Evolutionary conservation across 2,329 filamentous ascomycete genomes (phyloP), one percentile per base, ranked within the genome.

Genomic region (Arthrobotrys conoides): DNA sequence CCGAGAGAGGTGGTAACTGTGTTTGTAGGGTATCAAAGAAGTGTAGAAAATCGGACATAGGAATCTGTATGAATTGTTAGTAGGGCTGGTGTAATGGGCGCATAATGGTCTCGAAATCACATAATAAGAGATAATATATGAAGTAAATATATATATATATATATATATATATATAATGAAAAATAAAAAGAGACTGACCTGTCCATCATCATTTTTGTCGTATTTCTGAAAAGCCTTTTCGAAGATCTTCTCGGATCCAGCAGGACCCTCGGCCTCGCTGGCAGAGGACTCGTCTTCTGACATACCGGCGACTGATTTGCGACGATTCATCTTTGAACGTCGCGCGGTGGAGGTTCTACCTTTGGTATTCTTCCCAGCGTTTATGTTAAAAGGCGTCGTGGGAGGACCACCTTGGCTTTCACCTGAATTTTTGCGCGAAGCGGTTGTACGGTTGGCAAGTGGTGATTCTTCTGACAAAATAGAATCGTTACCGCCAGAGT

Each of bases 221-320:
- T 64, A 78, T 38, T 67, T 63, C 44, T 69, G 41, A 48, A 78
- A 78, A 16, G 75, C 75, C 55, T 71, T 55, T 51, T 78, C 75
- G 48, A 78, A 78, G 1, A 78, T 68, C 14, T 66, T 71, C 46
- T 63, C 68, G 4, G 75, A 78, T 16, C 68, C 69, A 41, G 44
- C 53, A 44, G 57, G 57, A 2, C 57, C 57, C 55, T 78, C 75
- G 33, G 4, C 61, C 8, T 78, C 75, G 38, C 75, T 78, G 46
- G 75, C 68, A n/a, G 75, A 78, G 18, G 75, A 78, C 27, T 78
- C 75, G 24, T 78, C 75, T 46, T 78, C 75, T 10, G 75, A 78
- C 30, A 71, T 36, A 14, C 75, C 75, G 6, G 75, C 48, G 5
- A 77, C 71, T 10, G 75, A 78, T 46, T 78, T 78, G 59, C 75